phyloP scores from a whole-genome alignment of 1,139 yeast species.

The Sugiyamaella pinicola region DNA sequence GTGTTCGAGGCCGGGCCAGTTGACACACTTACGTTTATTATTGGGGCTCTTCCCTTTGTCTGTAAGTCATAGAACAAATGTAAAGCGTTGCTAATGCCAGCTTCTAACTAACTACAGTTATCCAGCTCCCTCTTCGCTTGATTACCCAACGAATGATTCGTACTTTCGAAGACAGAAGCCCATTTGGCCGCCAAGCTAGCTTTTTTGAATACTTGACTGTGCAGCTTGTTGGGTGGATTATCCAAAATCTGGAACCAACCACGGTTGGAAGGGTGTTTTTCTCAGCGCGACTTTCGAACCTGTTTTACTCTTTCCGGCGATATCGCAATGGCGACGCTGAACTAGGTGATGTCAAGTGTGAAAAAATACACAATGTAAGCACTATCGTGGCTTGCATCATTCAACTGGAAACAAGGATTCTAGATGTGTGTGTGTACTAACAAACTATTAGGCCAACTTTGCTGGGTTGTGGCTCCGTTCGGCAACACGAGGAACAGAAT shows the following conservation, averaged over 20 bases:
- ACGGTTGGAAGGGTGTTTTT: conserved; percentile 32
- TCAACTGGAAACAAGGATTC: too few species aligned
- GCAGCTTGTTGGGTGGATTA: conserved; percentile 31
- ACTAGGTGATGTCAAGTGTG: conserved; percentile 34
- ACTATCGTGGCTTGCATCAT: too few species aligned
- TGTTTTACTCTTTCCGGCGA: conserved; percentile 33
- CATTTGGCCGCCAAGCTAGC: conserved; percentile 34
- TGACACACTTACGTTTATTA: conserved; percentile 21
- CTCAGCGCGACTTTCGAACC: conserved; percentile 28
- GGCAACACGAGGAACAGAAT: conserved; percentile 35
- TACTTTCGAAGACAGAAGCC: conserved; percentile 33
- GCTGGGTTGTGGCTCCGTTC: conserved; percentile 45
- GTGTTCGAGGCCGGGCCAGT: conserved; percentile 21
- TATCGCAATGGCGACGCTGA: conserved; percentile 36
- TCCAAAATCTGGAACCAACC: conserved; percentile 28
- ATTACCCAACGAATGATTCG: conserved; percentile 30
- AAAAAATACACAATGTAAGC: conserved; percentile 25
- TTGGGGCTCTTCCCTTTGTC: conserved; percentile 24
- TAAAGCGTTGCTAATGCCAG: too few species aligned
- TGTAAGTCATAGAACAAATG: conserved; percentile 13
- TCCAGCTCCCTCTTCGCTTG: conserved; percentile 30
- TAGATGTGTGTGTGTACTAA: too few species aligned
- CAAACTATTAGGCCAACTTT: conserved; percentile 24
- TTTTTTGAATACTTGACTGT: conserved; percentile 35
- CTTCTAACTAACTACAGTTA: conserved; percentile 2